Evolutionary conservation across 169 alveolate genomes (phyloP).

Genomic region (Eimeria necatrix): DNA sequence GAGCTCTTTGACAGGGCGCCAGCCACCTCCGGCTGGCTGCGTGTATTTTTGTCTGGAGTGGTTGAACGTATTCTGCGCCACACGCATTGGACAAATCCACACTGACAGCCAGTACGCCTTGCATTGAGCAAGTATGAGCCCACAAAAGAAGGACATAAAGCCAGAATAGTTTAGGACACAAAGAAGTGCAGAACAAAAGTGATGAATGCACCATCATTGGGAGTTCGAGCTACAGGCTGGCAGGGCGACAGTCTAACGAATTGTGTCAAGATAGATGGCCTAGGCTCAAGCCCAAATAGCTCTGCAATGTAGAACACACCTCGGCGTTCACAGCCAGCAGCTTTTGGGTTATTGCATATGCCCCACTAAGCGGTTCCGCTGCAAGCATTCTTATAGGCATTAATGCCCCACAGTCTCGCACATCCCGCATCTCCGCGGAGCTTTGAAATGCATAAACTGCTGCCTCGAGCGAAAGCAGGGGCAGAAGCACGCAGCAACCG

Average conservation of each 20-base stretch:
- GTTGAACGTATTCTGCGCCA: background rate
- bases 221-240: no score
- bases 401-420: constrained; percentile 24
- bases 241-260: no score
- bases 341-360: background rate
- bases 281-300: no score
- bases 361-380: constrained; percentile 42
- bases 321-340: constrained; percentile 51
- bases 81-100: background rate
- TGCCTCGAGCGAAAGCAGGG: constrained; percentile 52
- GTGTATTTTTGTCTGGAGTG: background rate
- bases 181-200: no score
- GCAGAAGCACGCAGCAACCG: constrained; percentile 60
- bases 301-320: background rate
- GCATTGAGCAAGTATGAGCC: background rate
- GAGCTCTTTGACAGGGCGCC: constrained; percentile 49
- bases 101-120: no score
- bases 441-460: background rate
- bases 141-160: background rate
- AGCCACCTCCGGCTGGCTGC: background rate
- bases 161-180: no score
- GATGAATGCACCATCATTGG: no score
- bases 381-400: constrained; percentile 28
- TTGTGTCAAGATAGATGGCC: no score
- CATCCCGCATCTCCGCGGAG: constrained; percentile 22